These are phyloP conservation scores for Coemansia asiatica DNA, from an alignment of 192 early-diverging fungal species.

Conservation along the genomic window DNA sequence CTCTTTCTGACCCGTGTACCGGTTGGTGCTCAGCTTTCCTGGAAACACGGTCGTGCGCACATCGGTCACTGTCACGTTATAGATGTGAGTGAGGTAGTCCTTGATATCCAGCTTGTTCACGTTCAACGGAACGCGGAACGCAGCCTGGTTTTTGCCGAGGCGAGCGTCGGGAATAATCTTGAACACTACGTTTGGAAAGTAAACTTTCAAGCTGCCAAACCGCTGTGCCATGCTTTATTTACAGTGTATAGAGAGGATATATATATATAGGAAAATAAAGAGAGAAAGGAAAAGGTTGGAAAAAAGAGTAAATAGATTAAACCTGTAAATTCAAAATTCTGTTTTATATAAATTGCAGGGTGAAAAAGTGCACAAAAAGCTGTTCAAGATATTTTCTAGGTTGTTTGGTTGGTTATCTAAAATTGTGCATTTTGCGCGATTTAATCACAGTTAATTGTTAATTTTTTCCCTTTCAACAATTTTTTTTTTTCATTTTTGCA, in stretches of 20 bases:
- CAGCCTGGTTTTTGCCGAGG: slow-evolving; percentile 81
- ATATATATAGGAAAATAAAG: not conserved
- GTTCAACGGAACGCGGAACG: slow-evolving; percentile 85
- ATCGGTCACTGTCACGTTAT: slow-evolving; percentile 77
- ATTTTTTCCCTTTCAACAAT: slow-evolving; percentile 3
- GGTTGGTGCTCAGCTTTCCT: slow-evolving; percentile 53
- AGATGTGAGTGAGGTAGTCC: slow-evolving; percentile 80
- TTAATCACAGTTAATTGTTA: not conserved
- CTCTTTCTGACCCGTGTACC: slow-evolving; percentile 31
- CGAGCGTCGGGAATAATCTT: slow-evolving; percentile 70
- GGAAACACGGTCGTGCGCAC: slow-evolving; percentile 90
- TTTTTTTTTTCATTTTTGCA: slow-evolving; percentile 14
- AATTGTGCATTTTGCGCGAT: no score
- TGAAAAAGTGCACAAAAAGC: no score
- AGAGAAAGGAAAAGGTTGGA: not conserved
- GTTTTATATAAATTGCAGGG: no score
- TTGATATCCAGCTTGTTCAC: slow-evolving; percentile 95
- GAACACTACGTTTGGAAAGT: slow-evolving; percentile 85
- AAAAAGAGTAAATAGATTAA: no score
- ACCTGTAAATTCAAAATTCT: no score
- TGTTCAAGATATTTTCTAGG: no score
- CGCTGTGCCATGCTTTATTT: slow-evolving; percentile 44
- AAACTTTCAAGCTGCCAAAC: slow-evolving; percentile 64
- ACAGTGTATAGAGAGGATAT: slow-evolving; percentile 1
- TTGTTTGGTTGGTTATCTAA: no score